Base-by-base conservation (phyloP, 2,329 filamentous ascomycete genomes). In the Epichloe baconii region DNA sequence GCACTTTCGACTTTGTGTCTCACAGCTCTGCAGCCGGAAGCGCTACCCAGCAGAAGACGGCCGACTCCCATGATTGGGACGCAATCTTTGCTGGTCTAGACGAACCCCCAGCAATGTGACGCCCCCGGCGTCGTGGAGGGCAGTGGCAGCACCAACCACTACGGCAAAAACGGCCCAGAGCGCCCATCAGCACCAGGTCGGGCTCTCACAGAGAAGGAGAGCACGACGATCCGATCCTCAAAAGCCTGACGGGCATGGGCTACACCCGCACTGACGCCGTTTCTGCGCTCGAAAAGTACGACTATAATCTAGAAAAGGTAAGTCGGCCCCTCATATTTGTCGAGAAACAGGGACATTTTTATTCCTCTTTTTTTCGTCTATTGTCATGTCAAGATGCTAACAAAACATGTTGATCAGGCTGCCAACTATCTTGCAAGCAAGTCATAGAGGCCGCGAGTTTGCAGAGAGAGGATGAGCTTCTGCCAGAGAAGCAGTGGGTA, bases 231-330 rank as follows among this genome's bases (percentile, higher is more conserved):
- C 86, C 88, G 8, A 91, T 95, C 52, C 71, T 97, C 58, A 94
- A 95, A 73, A 83, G 89, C 59, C 67, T 97, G 62, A 95, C 88
- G 1, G 77, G 80, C 10, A 95, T 97, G 89, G 91, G 91, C 0
- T 97, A 94, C 64, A 70, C 80, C 4, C 77, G 91, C 34, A 71
- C 75, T 7, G 82, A 87, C 48, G 86, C 88, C 15, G 71, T 96
- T 37, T 74, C 75, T 47, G 91, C 93, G 23, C 71, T 97, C 64
- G 91, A 97, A 73, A 90, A 91, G 67, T 95, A 86, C 65, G 89
- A 97, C 70, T 96, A 97, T 69, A 93, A 96, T 66, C 77, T 96
- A 64, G 89, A 95, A 69, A 88, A 87, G 80, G 91, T 95, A 71
- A 71, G 82, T 73, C 31, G 17, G 21, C 17, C 3, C n/a, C 17